A percentile compares a stretch with the other conserved stretches of the same genome.
phyloP scores from a whole-genome alignment of 371 early-diverging fungal species.

The Mycotypha africana region DNA sequence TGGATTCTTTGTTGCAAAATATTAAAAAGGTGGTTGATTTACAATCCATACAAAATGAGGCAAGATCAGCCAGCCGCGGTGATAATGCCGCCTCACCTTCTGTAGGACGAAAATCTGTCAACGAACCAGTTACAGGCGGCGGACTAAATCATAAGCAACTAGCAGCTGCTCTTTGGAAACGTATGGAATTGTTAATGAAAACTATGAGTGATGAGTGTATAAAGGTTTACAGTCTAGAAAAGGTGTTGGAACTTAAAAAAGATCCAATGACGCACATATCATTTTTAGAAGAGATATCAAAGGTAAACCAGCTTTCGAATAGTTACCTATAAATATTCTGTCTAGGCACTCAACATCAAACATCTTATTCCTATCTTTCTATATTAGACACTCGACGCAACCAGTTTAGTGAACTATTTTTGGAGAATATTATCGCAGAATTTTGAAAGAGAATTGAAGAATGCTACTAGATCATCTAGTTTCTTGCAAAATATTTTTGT shows the following conservation, averaged over 20 bases:
- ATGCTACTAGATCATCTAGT: conserved; percentile 47
- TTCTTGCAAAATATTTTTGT: conserved; percentile 68
- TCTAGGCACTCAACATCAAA: too few relatives aligned
- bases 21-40: conserved; percentile 61
- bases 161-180: conserved; percentile 57
- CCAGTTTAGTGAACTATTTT: conserved; percentile 40
- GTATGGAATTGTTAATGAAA: conserved; percentile 71
- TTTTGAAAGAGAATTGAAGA: conserved; percentile 45
- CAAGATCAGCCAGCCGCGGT: conserved; percentile 40
- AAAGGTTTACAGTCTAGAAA: conserved; percentile 70
- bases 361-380: too few relatives aligned
- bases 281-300: conserved; percentile 55
- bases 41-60: conserved; percentile 57
- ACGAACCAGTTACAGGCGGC: conserved; percentile 23
- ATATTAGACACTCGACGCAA: conserved; percentile 29
- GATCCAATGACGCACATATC: conserved; percentile 63
- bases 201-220: conserved; percentile 63
- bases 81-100: conserved; percentile 10
- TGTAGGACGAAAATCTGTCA: conserved; percentile 43
- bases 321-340: too few relatives aligned
- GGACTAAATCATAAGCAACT: conserved; percentile 41
- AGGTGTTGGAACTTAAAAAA: conserved; percentile 63
- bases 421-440: conserved; percentile 40
- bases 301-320: conserved; percentile 29
- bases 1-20: conserved; percentile 44